Percentiles rank a stretch among this genome's conserved stretches.
Conservation (phyloP, 2,329 filamentous ascomycete genomes). For the Pochonia chlamydosporia region DNA sequence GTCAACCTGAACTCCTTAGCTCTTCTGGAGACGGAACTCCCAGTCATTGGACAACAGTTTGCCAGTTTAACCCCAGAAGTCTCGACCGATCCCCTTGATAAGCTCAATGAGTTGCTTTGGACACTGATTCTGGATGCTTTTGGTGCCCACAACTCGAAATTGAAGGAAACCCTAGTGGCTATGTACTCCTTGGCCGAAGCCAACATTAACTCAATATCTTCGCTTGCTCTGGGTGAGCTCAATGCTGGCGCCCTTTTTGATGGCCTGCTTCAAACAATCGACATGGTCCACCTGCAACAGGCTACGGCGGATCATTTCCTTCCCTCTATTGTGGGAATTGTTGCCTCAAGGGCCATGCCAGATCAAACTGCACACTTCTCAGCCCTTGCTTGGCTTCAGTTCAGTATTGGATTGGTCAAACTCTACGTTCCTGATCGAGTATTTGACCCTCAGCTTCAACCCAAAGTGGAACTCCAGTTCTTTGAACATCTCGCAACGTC, state of each 20-base stretch:
- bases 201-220: conserved; percentile 8
- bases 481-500: conserved; percentile 48
- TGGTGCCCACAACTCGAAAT: conserved; percentile 28
- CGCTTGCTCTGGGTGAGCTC: conserved; percentile 6
- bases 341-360: conserved; percentile 17
- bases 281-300: conserved; percentile 29
- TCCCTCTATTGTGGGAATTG: conserved; percentile 39
- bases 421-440: conserved; percentile 82
- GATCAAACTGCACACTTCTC: conserved; percentile 24
- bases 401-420: conserved; percentile 67
- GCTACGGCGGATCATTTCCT: conserved; percentile 37
- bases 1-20: conserved; percentile 56
- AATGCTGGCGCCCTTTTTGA: conserved; percentile 13
- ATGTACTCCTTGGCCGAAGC: conserved; percentile 20
- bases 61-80: conserved; percentile 43
- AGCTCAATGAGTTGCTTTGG: conserved; percentile 43
- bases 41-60: conserved; percentile 52
- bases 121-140: conserved; percentile 38
- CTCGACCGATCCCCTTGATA: conserved; percentile 40
- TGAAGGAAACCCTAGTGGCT: conserved; percentile 22
- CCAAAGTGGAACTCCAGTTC: conserved; percentile 58
- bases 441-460: conserved; percentile 71
- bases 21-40: conserved; percentile 60
- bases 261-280: conserved; percentile 17
- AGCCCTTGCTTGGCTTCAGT: conserved; percentile 64